Evolutionary conservation across 208 protist genomes (phyloP).

Genomic region (Porcisia deanei): DNA sequence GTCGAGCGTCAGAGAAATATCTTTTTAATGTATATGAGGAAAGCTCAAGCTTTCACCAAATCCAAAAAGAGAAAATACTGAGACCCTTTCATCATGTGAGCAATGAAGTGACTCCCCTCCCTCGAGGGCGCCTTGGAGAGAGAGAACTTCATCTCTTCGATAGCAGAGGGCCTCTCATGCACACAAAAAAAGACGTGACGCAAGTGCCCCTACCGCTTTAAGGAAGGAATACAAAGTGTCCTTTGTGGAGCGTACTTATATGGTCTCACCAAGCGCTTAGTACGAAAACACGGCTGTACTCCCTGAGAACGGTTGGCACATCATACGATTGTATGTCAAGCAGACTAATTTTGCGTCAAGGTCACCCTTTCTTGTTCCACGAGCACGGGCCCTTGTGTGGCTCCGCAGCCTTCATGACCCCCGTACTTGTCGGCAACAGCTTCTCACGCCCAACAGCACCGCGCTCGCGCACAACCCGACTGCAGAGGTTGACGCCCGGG

Average conservation of each 20-base stretch:
- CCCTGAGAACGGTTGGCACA: not conserved
- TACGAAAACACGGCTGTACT: not conserved
- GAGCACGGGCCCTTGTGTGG: conserved; percentile 51
- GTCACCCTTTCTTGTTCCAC: conserved; percentile 29
- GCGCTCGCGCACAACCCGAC: conserved; percentile 76
- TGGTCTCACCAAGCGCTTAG: not conserved
- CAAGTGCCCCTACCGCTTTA: not conserved
- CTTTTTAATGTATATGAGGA: too few species aligned
- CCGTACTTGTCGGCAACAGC: conserved; percentile 44
- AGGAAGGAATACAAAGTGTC: not conserved
- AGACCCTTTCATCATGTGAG: too few species aligned
- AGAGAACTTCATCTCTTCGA: too few species aligned
- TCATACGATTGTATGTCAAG: not conserved
- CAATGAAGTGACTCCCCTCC: too few species aligned
- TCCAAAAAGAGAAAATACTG: too few species aligned
- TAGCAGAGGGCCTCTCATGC: too few species aligned
- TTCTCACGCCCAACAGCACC: conserved; percentile 49
- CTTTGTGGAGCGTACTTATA: not conserved
- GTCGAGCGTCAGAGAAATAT: not conserved
- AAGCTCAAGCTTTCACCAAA: too few species aligned
- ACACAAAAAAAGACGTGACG: too few species aligned
- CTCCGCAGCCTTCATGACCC: conserved; percentile 41
- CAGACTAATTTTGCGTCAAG: not conserved
- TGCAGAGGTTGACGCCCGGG: conserved; percentile 61
- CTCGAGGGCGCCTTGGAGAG: too few species aligned